phyloP scores from a whole-genome alignment of 495 filamentous ascomycete genomes.

The Pyrenula aspistea region DNA sequence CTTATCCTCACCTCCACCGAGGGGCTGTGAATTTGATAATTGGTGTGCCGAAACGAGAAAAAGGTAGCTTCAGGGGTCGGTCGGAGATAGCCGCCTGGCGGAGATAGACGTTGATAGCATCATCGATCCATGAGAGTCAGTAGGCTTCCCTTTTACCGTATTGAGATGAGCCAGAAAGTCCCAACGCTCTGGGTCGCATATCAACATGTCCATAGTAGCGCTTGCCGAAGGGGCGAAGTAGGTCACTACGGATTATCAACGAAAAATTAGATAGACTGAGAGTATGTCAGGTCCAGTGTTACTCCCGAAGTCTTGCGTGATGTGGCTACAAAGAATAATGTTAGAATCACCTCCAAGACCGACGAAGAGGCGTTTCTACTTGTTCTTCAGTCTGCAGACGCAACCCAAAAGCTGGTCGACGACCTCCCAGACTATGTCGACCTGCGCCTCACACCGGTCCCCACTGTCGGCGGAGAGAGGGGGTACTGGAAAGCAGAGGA shows the following conservation, averaged over 20 bases:
- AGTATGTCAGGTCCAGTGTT: neutral
- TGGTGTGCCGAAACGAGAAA: too few species aligned
- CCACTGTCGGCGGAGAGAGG: conserved; percentile 4
- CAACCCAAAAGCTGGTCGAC: conserved; percentile 10
- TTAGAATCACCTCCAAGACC: neutral
- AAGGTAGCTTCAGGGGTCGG: too few species aligned
- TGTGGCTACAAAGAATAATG: neutral
- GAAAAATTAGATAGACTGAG: neutral
- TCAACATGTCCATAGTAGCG: neutral
- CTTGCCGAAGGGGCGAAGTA: neutral
- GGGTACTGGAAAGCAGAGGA: conserved; percentile 16
- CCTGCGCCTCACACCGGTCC: conserved; percentile 9
- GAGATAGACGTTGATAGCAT: too few species aligned
- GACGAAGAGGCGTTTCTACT: conserved; percentile 16
- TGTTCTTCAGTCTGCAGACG: conserved; percentile 17
- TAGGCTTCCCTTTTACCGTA: too few species aligned
- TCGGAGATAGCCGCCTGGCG: too few species aligned
- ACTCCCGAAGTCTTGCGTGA: neutral
- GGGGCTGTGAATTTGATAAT: too few species aligned
- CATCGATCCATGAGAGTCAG: too few species aligned
- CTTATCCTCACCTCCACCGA: too few species aligned
- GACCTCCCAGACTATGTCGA: conserved; percentile 17
- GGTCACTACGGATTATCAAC: too few species aligned
- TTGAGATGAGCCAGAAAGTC: too few species aligned
- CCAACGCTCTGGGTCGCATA: too few species aligned